Percentiles rank a stretch among this genome's conserved stretches.
phyloP scores from a whole-genome alignment of 306 rosid genomes.

The Trichosanthes cucumerina region DNA sequence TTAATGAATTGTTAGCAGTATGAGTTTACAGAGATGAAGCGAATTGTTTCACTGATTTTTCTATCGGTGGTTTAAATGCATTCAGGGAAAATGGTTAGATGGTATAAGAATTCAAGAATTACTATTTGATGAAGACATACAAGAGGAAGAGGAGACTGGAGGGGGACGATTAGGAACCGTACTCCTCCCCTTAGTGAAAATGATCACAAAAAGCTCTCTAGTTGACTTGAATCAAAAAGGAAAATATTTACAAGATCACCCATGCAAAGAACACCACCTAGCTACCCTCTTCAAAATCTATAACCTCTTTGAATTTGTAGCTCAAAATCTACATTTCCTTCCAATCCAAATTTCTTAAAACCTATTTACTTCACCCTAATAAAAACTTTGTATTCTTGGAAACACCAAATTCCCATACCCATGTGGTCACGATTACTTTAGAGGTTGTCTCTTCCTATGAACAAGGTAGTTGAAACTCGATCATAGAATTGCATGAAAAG shows the following conservation, averaged over 20 bases:
- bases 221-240: not conserved
- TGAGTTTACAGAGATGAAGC: not conserved
- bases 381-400: not conserved
- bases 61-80: not conserved
- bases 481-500: not conserved
- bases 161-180: not conserved
- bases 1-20: not conserved
- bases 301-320: not conserved
- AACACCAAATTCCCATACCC: not conserved
- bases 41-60: not conserved
- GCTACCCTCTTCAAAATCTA: not conserved
- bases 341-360: not conserved
- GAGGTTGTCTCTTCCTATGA: not conserved
- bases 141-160: not conserved
- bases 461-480: not conserved
- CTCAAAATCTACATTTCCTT: not conserved
- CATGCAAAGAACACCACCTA: not conserved
- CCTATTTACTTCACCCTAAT: not conserved
- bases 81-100: not conserved
- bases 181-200: not conserved
- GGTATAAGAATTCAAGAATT: not conserved
- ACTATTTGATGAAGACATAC: not conserved
- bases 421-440: not conserved
- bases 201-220: not conserved
- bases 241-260: not conserved